Evolutionary conservation across 2,329 filamentous ascomycete genomes (phyloP).

Genomic region (Xylaria multiplex): DNA sequence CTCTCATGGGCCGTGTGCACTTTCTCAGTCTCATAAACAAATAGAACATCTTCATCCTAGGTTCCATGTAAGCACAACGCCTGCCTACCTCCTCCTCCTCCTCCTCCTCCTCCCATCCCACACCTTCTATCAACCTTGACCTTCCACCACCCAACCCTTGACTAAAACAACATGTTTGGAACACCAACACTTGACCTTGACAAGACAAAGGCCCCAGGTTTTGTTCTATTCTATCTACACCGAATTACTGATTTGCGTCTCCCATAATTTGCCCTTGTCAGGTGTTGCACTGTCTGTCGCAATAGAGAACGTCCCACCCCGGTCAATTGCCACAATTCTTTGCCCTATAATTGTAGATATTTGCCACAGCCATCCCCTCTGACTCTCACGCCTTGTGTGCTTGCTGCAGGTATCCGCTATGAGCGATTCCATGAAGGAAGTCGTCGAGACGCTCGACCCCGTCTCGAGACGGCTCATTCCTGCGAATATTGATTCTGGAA

Average conservation of each 20-base stretch:
- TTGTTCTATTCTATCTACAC: constrained; percentile 19
- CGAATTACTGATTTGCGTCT: constrained; percentile 12
- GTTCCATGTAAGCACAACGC: constrained; percentile 27
- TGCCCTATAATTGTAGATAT: constrained; percentile 11
- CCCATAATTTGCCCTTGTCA: constrained; percentile 14
- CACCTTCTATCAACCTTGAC: constrained; percentile 13
- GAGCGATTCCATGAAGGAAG: constrained; percentile 52
- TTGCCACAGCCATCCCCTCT: constrained; percentile 28
- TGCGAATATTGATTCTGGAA: constrained; percentile 46
- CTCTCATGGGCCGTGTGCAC: constrained; percentile 17
- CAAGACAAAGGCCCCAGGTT: constrained; percentile 15
- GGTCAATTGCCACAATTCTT: constrained; percentile 20
- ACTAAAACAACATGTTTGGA: constrained; percentile 20
- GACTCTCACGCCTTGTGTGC: constrained; percentile 46
- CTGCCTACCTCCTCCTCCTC: constrained; percentile 8
- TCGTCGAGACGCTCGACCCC: constrained; percentile 52
- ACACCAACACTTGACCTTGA: not conserved
- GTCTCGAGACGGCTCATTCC: constrained; percentile 49
- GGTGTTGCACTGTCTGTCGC: not conserved
- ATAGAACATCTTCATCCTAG: constrained; percentile 9
- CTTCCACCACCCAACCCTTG: constrained; percentile 1
- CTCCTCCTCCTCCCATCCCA: constrained; percentile 6
- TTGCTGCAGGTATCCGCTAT: constrained; percentile 50
- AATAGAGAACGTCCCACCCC: constrained; percentile 10
- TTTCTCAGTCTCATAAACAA: constrained; percentile 24